Base-by-base conservation (phyloP, 345 rosid species). In the Heritiera littoralis region DNA sequence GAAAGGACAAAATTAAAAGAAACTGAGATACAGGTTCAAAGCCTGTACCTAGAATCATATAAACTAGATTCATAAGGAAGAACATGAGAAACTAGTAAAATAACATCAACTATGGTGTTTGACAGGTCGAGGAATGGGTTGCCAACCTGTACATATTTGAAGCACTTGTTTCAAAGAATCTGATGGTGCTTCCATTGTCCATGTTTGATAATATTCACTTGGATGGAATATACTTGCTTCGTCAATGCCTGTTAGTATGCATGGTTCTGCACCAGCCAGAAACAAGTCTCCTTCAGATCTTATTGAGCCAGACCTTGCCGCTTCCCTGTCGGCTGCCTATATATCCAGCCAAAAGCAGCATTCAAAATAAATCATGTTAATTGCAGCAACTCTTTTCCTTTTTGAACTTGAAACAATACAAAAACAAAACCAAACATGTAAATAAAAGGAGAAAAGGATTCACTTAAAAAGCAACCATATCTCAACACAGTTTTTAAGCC, bases 111-210 rank as follows among this genome's bases (percentile, higher is more conserved):
- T 87, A 87, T 69, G 78, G 73, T 75, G 86, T 90, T 74, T 71
- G 86, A 92, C 73, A 3, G 88, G 95, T 72, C 80, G 69, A 75
- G 93, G 73, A 81, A 86, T 41, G 40, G 93, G 80, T 84, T 90
- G 93, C 92, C 93, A 90, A 79, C 93, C 96, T 0, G 89, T 79
- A 81, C 91, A 89, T 61, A 89, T 85, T 77, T 80, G 83, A 72
- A 92, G 79, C 60, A 90, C 74, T 7, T 78, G 86, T 80, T 88
- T 92, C 74, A 92, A 77, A 81, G 91, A 85, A 78, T 89, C 89
- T 7, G 92, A 80, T 60, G 91, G 82, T 30, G 85, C 82, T 79
- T 92, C 93, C 40, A 85, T 75, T 5, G 93, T 88, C 89, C 93
- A 88, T 12, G 86, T 86, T 46, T 88, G 85, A 76, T 89, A 92